Conservation (phyloP, 2,329 filamentous ascomycete genomes). For the Pyrenochaeta sp. region DNA sequence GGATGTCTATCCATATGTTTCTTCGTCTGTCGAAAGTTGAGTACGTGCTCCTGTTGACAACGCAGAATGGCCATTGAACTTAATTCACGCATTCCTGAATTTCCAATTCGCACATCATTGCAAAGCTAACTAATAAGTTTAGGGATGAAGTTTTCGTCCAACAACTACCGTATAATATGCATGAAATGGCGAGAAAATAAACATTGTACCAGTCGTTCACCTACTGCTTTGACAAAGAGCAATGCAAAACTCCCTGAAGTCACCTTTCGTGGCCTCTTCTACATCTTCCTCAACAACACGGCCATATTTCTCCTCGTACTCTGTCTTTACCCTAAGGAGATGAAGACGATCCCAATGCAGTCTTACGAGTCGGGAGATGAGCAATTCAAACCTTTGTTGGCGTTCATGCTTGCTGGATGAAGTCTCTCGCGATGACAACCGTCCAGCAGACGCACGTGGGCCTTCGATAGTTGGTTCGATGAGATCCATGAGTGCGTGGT, state of each 20-base stretch:
- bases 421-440: slow-evolving; percentile 29
- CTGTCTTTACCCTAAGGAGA: slow-evolving; percentile 78
- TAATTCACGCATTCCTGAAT: too few species aligned
- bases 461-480: slow-evolving; percentile 46
- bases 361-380: slow-evolving; percentile 86
- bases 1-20: too few species aligned
- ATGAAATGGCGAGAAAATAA: not conserved
- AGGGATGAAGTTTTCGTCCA: not conserved
- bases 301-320: slow-evolving; percentile 81
- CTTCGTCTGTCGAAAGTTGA: too few species aligned
- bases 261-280: slow-evolving; percentile 75
- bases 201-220: slow-evolving; percentile 4
- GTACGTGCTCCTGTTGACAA: too few species aligned
- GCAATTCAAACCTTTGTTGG: slow-evolving; percentile 78
- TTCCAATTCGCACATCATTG: not conserved
- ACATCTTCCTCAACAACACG: slow-evolving; percentile 80
- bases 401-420: slow-evolving; percentile 48
- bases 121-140: not conserved
- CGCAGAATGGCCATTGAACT: too few species aligned
- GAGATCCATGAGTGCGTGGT: slow-evolving; percentile 79
- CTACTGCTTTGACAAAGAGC: slow-evolving; percentile 59
- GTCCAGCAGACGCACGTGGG: slow-evolving; percentile 24
- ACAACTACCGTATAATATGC: not conserved
- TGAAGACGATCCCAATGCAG: slow-evolving; percentile 93
- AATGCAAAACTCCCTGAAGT: slow-evolving; percentile 80